Conservation (phyloP, 768 basidiomycete genomes). For the Tulasnella sp. region DNA sequence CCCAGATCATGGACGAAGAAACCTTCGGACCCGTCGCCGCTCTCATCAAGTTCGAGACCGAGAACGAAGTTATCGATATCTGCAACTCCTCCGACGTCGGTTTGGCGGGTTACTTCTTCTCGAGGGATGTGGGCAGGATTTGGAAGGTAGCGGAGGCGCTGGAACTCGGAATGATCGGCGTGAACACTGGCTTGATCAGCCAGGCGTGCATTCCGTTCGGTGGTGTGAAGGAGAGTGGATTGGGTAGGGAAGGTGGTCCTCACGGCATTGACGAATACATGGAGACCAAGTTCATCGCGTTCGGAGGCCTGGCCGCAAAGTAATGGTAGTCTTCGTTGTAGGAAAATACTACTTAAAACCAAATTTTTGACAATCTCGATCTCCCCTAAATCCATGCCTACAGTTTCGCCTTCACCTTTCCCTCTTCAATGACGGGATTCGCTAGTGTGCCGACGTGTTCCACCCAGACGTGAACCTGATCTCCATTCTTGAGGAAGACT, state of each 20-base stretch:
- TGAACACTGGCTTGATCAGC: constrained; percentile 70
- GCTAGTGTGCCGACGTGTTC: constrained; percentile 70
- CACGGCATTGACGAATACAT: constrained; percentile 88
- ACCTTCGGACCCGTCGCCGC: constrained; percentile 92
- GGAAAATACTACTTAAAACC: background rate
- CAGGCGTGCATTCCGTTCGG: constrained; percentile 79
- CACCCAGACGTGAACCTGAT: constrained; percentile 56
- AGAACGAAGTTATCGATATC: constrained; percentile 78
- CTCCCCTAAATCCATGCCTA: background rate
- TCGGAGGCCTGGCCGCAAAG: constrained; percentile 46
- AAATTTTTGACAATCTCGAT: background rate
- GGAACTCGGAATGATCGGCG: constrained; percentile 88
- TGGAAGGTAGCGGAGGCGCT: constrained; percentile 93
- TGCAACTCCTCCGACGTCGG: constrained; percentile 81
- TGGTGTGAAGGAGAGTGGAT: constrained; percentile 82
- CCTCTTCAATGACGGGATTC: constrained; percentile 67
- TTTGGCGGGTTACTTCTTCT: constrained; percentile 91
- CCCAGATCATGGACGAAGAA: constrained; percentile 67
- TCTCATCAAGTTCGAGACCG: constrained; percentile 80
- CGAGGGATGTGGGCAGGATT: constrained; percentile 71
- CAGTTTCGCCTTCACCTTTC: background rate
- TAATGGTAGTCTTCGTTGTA: background rate
- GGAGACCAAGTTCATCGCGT: constrained; percentile 68
- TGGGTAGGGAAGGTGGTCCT: constrained; percentile 70
- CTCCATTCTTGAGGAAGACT: constrained; percentile 59